These are phyloP conservation scores for Porcisia hertigi DNA, from an alignment of 208 protist genomes.

Conservation along the genomic window DNA sequence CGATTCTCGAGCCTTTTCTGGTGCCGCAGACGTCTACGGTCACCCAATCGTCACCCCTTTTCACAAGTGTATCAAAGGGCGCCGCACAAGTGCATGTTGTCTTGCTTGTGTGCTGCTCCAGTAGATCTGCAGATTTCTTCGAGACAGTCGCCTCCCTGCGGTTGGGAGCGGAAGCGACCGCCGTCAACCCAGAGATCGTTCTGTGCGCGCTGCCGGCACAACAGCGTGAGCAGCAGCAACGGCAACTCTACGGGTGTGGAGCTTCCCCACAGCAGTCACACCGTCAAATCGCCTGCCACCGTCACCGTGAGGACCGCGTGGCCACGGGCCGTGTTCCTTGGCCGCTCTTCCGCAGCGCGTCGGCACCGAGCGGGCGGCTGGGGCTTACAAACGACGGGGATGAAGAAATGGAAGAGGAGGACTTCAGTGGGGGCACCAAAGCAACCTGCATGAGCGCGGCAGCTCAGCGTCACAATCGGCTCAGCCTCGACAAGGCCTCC, in stretches of 20 bases:
- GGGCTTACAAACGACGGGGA: neutral
- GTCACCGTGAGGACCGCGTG: neutral
- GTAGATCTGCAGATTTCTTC: slow-evolving; percentile 54
- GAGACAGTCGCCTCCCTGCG: slow-evolving; percentile 75
- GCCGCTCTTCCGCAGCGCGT: slow-evolving; percentile 23
- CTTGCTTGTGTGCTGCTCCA: slow-evolving; percentile 70
- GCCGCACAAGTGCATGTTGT: slow-evolving; percentile 13
- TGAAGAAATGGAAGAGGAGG: neutral
- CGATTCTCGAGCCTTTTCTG: slow-evolving; percentile 69
- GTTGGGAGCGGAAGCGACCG: slow-evolving; percentile 67
- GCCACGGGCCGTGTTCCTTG: neutral
- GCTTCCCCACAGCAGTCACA: neutral
- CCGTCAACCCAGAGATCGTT: slow-evolving; percentile 37
- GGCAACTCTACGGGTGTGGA: neutral
- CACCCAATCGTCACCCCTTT: slow-evolving; percentile 21
- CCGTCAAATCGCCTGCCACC: neutral
- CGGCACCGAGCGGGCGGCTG: slow-evolving; percentile 15
- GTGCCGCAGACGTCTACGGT: slow-evolving; percentile 13
- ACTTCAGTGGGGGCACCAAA: neutral
- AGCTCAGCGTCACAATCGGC: neutral
- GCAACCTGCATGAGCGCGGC: neutral
- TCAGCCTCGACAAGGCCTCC: neutral
- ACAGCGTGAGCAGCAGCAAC: slow-evolving; percentile 21
- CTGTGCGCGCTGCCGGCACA: slow-evolving; percentile 35
- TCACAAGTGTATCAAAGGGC: neutral